Base-by-base conservation (phyloP, 768 basidiomycete genomes). In the Naganishia friedmannii region DNA sequence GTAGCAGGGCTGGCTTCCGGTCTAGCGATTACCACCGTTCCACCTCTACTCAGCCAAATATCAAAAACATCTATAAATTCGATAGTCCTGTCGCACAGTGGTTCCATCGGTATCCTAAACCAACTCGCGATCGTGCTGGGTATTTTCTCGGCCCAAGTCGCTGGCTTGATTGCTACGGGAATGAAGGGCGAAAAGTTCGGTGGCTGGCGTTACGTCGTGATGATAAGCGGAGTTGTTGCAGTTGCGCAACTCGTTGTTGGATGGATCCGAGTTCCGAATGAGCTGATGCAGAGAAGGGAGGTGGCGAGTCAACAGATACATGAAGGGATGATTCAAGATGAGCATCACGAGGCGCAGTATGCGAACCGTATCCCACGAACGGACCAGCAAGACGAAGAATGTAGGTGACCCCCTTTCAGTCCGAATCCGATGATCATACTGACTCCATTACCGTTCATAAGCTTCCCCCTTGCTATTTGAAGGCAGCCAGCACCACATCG, bases 101-200 rank as follows among this genome's bases (percentile, higher is more conserved):
- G 79, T 12, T 73, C 75, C 31, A 75, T 80, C 19, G 79, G 79
- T 23, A 77, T 74, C 29, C 60, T 78, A 42, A 75, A 80, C 57
- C 79, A 80, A 56, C 51, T 80, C 48, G 79, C 68, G 17, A 80
- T 80, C 54, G 77, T 78, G 7, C 12, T 77, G 2, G 79, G 79
- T 1, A 70, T 80, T 34, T 74, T 74, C 42, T 72, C 71, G 15
- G 76, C 77, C 19, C 79, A 80, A 55, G 32, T 76, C 4, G 72
- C 75, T 6, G 79, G 79, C 8, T 71, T 76, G 32, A 67, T 73
- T 17, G 60, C 76, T 26, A 80, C 78, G 9, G 79, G 79, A 13
- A 65, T 77, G 74, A 73, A 75, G 68, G 79, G 79, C 21, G 77
- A 79, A 29, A 76, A 68, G 3, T 73, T 74, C 15, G 79, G 79